A percentile compares a stretch with the other conserved stretches of the same genome.
These are phyloP conservation scores for Micractinium conductrix DNA, from an alignment of 139 green algal species.

Conservation along the genomic window DNA sequence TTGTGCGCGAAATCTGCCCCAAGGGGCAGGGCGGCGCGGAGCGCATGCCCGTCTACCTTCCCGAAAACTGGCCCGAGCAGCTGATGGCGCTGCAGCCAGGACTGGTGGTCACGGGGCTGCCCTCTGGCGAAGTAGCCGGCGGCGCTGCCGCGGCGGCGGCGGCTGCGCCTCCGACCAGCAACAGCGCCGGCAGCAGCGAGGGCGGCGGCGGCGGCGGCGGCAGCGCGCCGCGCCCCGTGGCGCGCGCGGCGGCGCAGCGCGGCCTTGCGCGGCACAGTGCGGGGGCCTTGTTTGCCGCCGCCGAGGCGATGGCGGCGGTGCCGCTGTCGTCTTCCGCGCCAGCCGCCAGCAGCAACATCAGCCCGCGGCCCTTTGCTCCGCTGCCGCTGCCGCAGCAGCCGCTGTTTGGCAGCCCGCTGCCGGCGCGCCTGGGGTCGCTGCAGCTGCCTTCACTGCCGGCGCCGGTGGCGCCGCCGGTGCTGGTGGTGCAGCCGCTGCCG, in stretches of 20 bases:
- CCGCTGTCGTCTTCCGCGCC: background rate
- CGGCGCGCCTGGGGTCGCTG: background rate
- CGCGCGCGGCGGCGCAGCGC: background rate
- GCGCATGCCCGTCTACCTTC: constrained; percentile 35
- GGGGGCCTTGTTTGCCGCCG: background rate
- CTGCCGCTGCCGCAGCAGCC: background rate
- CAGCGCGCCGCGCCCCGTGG: background rate
- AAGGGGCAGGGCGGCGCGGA: constrained; percentile 23
- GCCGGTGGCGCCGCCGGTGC: background rate
- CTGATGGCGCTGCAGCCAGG: constrained; percentile 30
- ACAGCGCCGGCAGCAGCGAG: background rate
- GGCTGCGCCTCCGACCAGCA: background rate
- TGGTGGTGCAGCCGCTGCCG: background rate
- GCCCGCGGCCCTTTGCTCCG: background rate
- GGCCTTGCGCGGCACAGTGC: background rate
- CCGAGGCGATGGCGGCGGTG: background rate
- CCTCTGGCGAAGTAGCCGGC: background rate
- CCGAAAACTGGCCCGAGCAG: constrained; percentile 38
- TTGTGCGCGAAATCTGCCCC: constrained; percentile 42
- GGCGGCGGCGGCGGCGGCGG: background rate
- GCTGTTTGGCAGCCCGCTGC: background rate
- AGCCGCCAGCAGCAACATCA: background rate
- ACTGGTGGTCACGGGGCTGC: background rate
- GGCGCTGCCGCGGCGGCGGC: background rate
- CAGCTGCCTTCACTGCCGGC: background rate